Evolutionary conservation across 106 monocot genomes (phyloP), one percentile per base, ranked within the genome.

Genomic region (Dendrobium huoshanense): DNA sequence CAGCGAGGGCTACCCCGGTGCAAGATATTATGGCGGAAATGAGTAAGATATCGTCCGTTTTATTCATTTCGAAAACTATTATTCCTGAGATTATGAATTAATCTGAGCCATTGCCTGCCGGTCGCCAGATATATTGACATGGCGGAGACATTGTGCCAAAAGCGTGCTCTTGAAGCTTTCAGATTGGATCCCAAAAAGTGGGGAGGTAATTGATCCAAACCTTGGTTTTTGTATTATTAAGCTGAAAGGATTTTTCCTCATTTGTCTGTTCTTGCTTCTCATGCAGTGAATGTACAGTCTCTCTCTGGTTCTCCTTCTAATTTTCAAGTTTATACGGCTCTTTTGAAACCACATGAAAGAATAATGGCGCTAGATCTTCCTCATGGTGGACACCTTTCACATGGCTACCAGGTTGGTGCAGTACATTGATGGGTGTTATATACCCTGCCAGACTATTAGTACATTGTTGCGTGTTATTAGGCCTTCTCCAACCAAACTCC

Each of bases 351-450:
- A 77, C 97, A 98, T 91, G 97, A 98, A 65, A 85, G 97, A 89
- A 94, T 98, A 73, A 98, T 98, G 97, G 92, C 97, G 45, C 89
- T 98, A 54, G 97, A 98, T 92, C 92, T 98, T 84, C 97, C 97
- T 80, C 97, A 98, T 87, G 97, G 97, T 84, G 97, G 97, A 61
- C 97, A 98, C 85, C 92, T 98, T 79, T 98, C 97, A 70, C 97
- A 98, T 76, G 97, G 97, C 16, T 98, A 98, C 74, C 97, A 98
- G 94, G 97, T 98, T 72, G 40, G 25, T 81, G 18, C 29, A 58
- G 68, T 22, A 43, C 59, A 16, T 18, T 64, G 29, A 22, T 67
- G 56, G 25, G 27, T 15, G 7, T 48, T 65, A 56, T 58, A 33
- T 22, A 43, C 5, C 65, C 79, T 76, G 17, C 76, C 16, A 27